A percentile compares a stretch with the other conserved stretches of the same genome.
These are phyloP conservation scores for Lodderomyces theae DNA, from an alignment of 1,139 yeast species.

Conservation along the genomic window DNA sequence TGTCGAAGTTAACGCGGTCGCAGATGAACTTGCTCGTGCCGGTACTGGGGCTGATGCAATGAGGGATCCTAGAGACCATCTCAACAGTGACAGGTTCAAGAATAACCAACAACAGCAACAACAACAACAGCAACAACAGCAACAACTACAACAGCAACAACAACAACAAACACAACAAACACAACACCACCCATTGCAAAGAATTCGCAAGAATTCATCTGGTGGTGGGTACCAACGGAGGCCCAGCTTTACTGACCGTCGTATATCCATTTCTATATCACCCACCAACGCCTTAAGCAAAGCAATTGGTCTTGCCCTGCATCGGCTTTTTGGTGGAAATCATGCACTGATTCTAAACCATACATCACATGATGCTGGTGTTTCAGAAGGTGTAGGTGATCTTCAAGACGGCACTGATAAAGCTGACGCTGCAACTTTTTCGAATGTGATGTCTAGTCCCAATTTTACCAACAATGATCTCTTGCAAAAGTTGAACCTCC, in stretches of 20 bases:
- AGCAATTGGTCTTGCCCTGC: conserved; percentile 85
- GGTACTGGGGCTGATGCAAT: conserved; percentile 58
- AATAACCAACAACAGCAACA: conserved; percentile 9
- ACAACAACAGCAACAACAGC: no score
- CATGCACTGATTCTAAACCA: background rate
- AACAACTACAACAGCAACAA: conserved; percentile 9
- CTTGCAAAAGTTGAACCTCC: conserved; percentile 35
- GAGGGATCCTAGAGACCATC: conserved; percentile 15
- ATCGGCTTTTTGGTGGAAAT: conserved; percentile 70
- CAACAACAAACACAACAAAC: conserved; percentile 3
- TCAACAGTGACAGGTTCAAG: conserved; percentile 3
- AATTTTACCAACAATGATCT: conserved; percentile 36
- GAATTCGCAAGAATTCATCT: conserved; percentile 27
- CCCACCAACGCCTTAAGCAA: conserved; percentile 88
- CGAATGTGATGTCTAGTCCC: conserved; percentile 22
- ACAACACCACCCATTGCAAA: conserved; percentile 10
- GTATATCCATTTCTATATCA: conserved; percentile 67
- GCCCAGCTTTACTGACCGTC: conserved; percentile 55
- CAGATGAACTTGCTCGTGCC: conserved; percentile 80
- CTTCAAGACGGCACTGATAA: background rate
- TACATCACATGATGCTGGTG: conserved; percentile 11
- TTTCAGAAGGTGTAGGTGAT: conserved; percentile 5
- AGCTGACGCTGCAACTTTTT: background rate
- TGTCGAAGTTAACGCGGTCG: conserved; percentile 92
- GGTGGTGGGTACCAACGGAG: conserved; percentile 34